Evolutionary conservation across 2,329 filamentous ascomycete species (phyloP), one percentile per base, ranked within the genome.

Genomic region (Alternaria arbusti): DNA sequence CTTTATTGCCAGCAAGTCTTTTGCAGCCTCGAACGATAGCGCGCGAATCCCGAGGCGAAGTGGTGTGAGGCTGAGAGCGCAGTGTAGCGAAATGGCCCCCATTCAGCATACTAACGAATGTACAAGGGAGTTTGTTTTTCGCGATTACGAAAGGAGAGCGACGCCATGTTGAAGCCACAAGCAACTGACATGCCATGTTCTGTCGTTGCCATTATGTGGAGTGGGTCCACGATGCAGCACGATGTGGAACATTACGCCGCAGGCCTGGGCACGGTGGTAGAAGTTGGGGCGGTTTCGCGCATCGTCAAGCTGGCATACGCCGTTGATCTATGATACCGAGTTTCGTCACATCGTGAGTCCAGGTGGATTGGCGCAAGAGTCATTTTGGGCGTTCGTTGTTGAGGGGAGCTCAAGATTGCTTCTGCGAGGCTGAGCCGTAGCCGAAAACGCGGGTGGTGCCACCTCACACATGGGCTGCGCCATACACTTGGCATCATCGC

Each of bases 181-280:
- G 15, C 0, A 4, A 0, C 0, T 15, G 1, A 4, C 1, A 40
- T 40, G 32, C 32, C 8, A 3, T 40, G 4, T 40, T 40, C 8
- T 40, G 5, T 40, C 32, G 32, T 10, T 40, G 32, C 15, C 32
- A 40, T 17, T 5, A 40, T 40, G 15, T 17, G 32, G 15, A 40
- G 32, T 40, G 32, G 32, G 15, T 40, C 32, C 32, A n/a, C 15
- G 9, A 40, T 10, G 15, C 15, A 40, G 32, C 32, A 17, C 32
- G 32, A 40, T 40, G 15, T 15, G 32, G 32, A 17, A 40, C 15
- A 40, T 17, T 3, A 17, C 10, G 32, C 15, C 32, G 32, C 32
- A 17, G 8, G 32, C 15, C 32, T n/a, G 32, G 15, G 15, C 32
- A 40, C 4, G 32, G 4, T 10, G 32, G 5, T 10, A 40, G 32